A percentile compares a stretch with the other conserved stretches of the same genome.
Conservation (phyloP, 129 eudicot genomes). For the Saussurea involucrata region DNA sequence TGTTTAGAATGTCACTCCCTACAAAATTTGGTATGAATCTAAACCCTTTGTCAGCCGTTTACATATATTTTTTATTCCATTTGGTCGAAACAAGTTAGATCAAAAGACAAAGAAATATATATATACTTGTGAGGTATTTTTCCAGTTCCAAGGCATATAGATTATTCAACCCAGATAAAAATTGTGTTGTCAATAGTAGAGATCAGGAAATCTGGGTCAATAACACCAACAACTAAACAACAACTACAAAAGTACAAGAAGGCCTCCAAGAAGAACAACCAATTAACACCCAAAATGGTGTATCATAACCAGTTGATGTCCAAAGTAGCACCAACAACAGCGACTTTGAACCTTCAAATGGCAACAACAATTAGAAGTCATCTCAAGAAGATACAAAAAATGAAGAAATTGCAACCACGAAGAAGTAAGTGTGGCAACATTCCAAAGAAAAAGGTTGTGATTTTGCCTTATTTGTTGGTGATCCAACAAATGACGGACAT, state of each 20-base stretch:
- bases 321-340: not conserved
- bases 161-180: not conserved
- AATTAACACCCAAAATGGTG: not conserved
- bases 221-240: not conserved
- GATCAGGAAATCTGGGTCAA: not conserved
- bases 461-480: not conserved
- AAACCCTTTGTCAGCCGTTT: no score
- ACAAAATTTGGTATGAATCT: no score
- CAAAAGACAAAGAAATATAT: not conserved
- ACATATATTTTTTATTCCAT: not conserved
- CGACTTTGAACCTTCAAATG: not conserved
- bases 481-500: not conserved
- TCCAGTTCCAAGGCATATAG: not conserved
- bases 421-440: not conserved
- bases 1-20: no score
- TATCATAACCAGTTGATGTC: not conserved
- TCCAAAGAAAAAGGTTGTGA: not conserved
- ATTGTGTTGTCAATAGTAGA: not conserved
- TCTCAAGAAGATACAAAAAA: not conserved
- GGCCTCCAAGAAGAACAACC: not conserved
- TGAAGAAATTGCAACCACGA: not conserved
- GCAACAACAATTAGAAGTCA: no score
- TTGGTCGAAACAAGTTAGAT: no score
- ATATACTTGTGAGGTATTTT: not conserved
- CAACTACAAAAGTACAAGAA: not conserved